These are phyloP conservation scores for Trichoderma atroviride DNA, from an alignment of 2,329 filamentous ascomycete genomes.

Conservation along the genomic window DNA sequence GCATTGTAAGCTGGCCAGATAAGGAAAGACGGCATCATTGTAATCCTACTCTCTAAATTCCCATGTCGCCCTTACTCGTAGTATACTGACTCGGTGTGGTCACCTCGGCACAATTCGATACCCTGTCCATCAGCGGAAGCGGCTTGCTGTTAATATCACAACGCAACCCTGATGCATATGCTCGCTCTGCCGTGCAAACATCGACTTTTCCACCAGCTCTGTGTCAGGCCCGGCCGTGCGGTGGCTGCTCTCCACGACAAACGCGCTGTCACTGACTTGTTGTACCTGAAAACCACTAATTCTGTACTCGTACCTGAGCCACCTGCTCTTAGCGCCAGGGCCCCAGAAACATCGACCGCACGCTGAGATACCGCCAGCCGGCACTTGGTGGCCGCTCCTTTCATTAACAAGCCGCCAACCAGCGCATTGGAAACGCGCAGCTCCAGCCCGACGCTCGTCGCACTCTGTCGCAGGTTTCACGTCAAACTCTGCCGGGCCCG, in stretches of 20 bases:
- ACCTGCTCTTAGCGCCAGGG: slow-evolving; percentile 10
- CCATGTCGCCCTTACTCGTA: not conserved
- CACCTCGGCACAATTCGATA: not conserved
- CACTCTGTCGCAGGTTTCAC: slow-evolving; percentile 14
- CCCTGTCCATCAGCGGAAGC: not conserved
- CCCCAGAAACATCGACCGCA: not conserved
- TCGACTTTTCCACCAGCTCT: not conserved
- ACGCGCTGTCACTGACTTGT: not conserved
- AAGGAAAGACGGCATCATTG: not conserved
- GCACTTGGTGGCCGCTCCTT: not conserved
- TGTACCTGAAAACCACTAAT: not conserved
- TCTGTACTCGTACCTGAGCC: not conserved
- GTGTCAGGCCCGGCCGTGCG: not conserved
- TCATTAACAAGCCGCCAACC: slow-evolving; percentile 5
- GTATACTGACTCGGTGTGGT: not conserved
- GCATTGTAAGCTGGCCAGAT: not conserved
- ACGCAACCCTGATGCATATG: not conserved
- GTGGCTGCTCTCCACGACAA: not conserved
- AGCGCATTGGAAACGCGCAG: slow-evolving; percentile 1
- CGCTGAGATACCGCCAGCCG: not conserved
- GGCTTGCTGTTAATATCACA: not conserved
- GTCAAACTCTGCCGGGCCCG: not conserved
- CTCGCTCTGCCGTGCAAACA: not conserved
- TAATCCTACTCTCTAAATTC: not conserved
- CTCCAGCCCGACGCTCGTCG: not conserved